phyloP scores from a whole-genome alignment of 2,329 filamentous ascomycete genomes.

The Immersiporthe knoxdaviesiana region DNA sequence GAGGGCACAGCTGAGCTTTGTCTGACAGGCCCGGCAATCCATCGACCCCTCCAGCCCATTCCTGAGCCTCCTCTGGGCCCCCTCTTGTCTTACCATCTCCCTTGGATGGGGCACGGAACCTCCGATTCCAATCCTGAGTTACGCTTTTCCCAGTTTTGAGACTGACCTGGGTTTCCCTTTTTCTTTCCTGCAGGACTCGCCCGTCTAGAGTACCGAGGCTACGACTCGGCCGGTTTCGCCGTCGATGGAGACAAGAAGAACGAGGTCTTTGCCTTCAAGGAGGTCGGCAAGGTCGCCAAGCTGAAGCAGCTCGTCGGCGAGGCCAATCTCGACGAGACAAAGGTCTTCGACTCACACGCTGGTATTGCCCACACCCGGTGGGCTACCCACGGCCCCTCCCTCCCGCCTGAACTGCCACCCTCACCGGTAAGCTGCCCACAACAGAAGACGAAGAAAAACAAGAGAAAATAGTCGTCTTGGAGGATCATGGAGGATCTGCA shows the following conservation, averaged over 20 bases:
- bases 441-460: not conserved
- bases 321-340: slow-evolving; percentile 80
- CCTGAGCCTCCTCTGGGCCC: not conserved
- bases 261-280: slow-evolving; percentile 96
- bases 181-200: slow-evolving; percentile 71
- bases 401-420: slow-evolving; percentile 97
- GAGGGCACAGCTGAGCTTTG: not conserved
- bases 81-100: not conserved
- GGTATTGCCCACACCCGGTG: slow-evolving; percentile 99
- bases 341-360: slow-evolving; percentile 96
- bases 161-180: slow-evolving; percentile 31
- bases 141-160: slow-evolving; percentile 31
- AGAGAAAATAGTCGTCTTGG: not conserved
- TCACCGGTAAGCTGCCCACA: slow-evolving; percentile 71
- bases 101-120: no score
- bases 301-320: slow-evolving; percentile 90
- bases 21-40: not conserved
- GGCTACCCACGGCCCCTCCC: slow-evolving; percentile 95
- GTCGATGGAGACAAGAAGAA: slow-evolving; percentile 99
- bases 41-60: not conserved
- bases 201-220: slow-evolving; percentile 96
- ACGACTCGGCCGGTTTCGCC: slow-evolving; percentile 95
- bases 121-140: no score
- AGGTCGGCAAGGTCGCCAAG: slow-evolving; percentile 98
- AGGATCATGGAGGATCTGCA: not conserved